Percentiles rank a stretch among this genome's conserved stretches.
Evolutionary conservation across 192 early-diverging fungal genomes (phyloP).

Genomic region (Phlyctochytrium bullatum): DNA sequence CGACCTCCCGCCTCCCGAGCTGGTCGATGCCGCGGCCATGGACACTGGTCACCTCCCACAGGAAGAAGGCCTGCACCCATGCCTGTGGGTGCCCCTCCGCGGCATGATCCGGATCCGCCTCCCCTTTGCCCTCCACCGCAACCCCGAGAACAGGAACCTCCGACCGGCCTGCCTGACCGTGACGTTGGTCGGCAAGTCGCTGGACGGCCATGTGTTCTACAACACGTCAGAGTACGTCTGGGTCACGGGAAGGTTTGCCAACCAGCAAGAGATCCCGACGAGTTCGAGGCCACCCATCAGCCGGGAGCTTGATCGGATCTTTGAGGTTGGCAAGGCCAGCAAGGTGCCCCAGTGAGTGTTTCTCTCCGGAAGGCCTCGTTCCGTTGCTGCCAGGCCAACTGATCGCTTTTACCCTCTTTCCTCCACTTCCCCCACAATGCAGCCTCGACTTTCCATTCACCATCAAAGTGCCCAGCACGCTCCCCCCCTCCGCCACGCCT

Average conservation of each 20-base stretch:
- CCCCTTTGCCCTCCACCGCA: neutral
- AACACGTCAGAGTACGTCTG: slow-evolving; percentile 4
- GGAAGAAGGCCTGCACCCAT: slow-evolving; percentile 4
- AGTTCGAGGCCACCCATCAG: neutral
- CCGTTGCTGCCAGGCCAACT: neutral
- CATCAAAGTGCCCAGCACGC: slow-evolving; percentile 11
- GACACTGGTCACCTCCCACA: neutral
- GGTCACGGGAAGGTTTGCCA: neutral
- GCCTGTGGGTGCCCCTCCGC: neutral
- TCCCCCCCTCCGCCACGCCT: neutral
- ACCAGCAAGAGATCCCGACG: neutral
- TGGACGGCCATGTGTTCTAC: neutral
- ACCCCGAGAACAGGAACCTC: neutral
- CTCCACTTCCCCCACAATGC: neutral
- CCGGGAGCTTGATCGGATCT: neutral
- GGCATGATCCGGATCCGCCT: neutral
- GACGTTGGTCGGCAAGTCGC: neutral
- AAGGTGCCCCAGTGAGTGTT: neutral
- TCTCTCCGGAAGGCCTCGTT: neutral
- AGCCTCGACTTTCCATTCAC: slow-evolving; percentile 14
- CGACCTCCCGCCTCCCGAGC: slow-evolving; percentile 5
- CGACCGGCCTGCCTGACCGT: slow-evolving; percentile 5
- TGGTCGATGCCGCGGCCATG: neutral
- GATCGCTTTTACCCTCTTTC: neutral
- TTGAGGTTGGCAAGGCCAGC: neutral